Evolutionary conservation across 2,329 filamentous ascomycete species (phyloP), one percentile per base, ranked within the genome.

Genomic region (Sporothrix sp.): DNA sequence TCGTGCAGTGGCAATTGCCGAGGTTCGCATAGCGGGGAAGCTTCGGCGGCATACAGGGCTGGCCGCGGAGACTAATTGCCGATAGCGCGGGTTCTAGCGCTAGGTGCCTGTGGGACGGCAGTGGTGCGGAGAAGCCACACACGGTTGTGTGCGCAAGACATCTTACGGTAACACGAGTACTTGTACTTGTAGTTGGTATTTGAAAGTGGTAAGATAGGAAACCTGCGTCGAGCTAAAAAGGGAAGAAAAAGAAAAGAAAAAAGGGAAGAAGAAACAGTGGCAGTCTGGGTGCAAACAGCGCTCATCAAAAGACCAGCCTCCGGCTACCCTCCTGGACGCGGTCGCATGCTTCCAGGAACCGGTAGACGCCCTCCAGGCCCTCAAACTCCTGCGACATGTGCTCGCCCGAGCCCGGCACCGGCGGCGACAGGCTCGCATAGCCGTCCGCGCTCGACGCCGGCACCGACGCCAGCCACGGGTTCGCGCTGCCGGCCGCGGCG

Each of bases 291-390:
- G 23, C 21, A 28, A 28, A 16, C 13, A 23, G 11, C 14, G 2
- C 21, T 40, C 28, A 52, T 8, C 25, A 21, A 20, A 39, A n/a
- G 20, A 25, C 16, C 16, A 14, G 4, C 11, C 25, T 10, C 13
- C 21, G 10, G 16, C 14, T 16, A 48, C 35, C 50, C 48, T 9
- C 27, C 33, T 49, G 48, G 1, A 39, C 64, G 23, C 71, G 69
- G 53, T 79, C 75, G 57, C 76, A 81, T 58, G 78, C 77, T 58
- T 78, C 76, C 27, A 81, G 53, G 55, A 81, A 81, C 14, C 71
- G 68, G 59, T 80, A 77, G 32, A 81, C 73, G 4, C 76, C 77
- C 53, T 79, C 74, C 3, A 79, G 57, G 1, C 76, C 76, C 46
- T 80, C 75, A 54, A 71, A 77, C 3, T 74, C 71, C 40, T 71